Base-by-base conservation (phyloP, 2,329 filamentous ascomycete genomes). In the Beauveria sp. region DNA sequence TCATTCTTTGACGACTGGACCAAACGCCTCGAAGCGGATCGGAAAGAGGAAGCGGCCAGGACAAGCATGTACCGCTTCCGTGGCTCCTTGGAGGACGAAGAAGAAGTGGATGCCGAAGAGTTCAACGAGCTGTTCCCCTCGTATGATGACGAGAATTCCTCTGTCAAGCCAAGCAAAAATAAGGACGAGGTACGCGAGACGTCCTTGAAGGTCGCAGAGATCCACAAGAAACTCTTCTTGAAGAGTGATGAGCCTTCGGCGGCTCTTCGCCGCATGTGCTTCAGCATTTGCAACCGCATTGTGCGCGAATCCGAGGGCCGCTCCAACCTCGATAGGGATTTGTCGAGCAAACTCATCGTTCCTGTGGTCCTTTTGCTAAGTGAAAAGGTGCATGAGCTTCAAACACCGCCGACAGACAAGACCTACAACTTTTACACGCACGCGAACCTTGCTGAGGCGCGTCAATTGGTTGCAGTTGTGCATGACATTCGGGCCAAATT, bases 401-500 rank as follows among this genome's bases (percentile, higher is more conserved):
- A 71, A 24, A 70, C 71, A 3, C 67, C 65, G 1, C 66, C 74
- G 6, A 74, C 75, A 5, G 69, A 76, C 34, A 74, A 71, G 20
- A 67, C 69, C 1, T 96, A 93, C 77, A 96, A 96, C 74, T 97
- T 99, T 73, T 99, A 99, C 73, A 87, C 84, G 0, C 88, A 96
- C 68, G 73, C 88, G 3, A 96, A 98, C 68, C 76, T 93, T 14
- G 73, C 78, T 1, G 91, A 98, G 75, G 86, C 87, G 10, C 87
- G 88, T 64, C 89, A 86, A 64, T 80, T 97, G 4, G 85, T 95
- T 28, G 75, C 73, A 0, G 76, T 97, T 9, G 79, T 91, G 12
- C 82, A 87, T 67, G 84, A 85, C 56, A 84, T 93, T 51, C 87
- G 89, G 69, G 71, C 77, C 52, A 86, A 89, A 18, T 96, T 98